Base-by-base conservation (phyloP, 2,329 filamentous ascomycete species). In the Alternaria ethzedia region DNA sequence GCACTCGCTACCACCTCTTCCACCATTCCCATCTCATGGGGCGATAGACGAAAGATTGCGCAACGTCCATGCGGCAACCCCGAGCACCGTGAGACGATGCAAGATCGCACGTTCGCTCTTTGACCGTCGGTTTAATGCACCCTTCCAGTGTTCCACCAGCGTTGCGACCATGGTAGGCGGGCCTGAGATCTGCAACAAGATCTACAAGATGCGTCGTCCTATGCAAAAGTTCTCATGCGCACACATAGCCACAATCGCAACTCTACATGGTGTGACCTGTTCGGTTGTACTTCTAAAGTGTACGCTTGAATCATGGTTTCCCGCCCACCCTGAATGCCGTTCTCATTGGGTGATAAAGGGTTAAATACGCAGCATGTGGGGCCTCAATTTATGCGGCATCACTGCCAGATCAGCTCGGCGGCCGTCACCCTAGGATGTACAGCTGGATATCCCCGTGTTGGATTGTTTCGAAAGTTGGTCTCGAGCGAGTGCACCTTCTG, bases 371-470 rank as follows among this genome's bases (percentile, higher is more conserved):
- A 45, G 50, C 30, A 46, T 63, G 64, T 58, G 63, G 67, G 61
- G 61, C 55, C 45, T 65, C 60, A 63, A 63, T 68, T 61, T 57
- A 66, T 51, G 67, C 64, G 25, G 58, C 45, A 57, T 63, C 47
- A 54, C 32, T 28, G 47, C 47, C 50, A 58, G 36, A 25, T 54
- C 44, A 49, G 21, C 50, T 54, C 49, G 61, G 32, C 28, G 55
- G 61, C 54, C 28, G 26, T 65, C 7, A 43, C 21, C 36, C 21
- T 28, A 59, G 44, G 55, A 49, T 50, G 57, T 20, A 17, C 26
- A 55, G 17, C 36, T 23, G 23, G 32, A 51, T 20, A 43, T 59
- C 15, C 20, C 50, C 45, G 57, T 60, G 28, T 51, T 49, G 44
- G 36, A 23, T 15, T 43, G 61, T 61, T 64, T 64, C 61, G 32